Base-by-base conservation (phyloP, 1,284 basidiomycete genomes). In the Mycena sp. region DNA sequence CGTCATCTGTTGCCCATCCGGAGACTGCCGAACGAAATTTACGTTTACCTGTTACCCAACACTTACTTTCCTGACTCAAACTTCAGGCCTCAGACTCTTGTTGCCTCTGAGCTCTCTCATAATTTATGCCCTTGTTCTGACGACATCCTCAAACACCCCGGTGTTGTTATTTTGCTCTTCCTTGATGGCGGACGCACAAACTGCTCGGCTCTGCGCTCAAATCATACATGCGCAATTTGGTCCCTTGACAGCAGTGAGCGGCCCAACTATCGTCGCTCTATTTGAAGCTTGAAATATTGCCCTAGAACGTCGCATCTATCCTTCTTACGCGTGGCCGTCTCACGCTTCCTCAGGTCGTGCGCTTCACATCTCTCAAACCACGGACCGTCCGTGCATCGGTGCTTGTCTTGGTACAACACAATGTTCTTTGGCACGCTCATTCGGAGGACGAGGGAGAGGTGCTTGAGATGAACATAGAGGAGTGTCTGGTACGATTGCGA, bases 321-420 rank as follows among this genome's bases (percentile, higher is more conserved):
- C 81, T 99, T n/a, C 85, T 99, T 17, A 89, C 88, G 51, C 87
- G 93, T 40, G 97, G 97, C 16, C 88, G 96, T 32, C 83, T 98
- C 21, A 86, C 91, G 7, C 81, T 96, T 29, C 71, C 83, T 4
- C 87, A 91, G 65, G 79, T 97, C 37, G 81, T 92, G 46, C 89
- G 89, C 49, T 87, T 87, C 74, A 85, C 91, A 41, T 74, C 77
- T n/a, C 74, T 93, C 40, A 88, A 88, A 71, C 83, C 88, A 9
- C 85, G 89, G 17, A 87, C 86, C 1, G 84, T 92, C 28, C 87
- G 92, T 56, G 90, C 91, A 21, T 84, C 90, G 28, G 82, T 98
- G 50, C 80, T 99, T 59, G 87, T 92, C 52, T 87, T 99, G 55
- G 85, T 96, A 25, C 96, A 99, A 77, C 96, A 99, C 76, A 95